Evolutionary conservation across 805 yeast species (phyloP).

Genomic region (Candida takata): DNA sequence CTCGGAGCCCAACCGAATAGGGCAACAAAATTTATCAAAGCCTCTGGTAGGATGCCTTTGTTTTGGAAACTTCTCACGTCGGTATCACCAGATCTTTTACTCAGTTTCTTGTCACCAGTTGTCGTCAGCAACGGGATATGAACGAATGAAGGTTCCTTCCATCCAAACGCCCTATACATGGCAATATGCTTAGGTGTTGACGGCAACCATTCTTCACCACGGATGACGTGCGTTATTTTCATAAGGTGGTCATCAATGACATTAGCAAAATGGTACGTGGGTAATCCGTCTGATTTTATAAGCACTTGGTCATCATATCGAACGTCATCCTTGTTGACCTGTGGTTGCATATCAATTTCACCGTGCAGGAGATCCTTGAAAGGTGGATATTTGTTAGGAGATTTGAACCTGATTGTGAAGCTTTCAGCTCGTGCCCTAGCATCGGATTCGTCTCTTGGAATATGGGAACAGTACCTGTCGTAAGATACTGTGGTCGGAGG

Average conservation of each 20-base stretch:
- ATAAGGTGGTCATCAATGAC: slow-evolving; percentile 92
- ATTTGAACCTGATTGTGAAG: slow-evolving; percentile 63
- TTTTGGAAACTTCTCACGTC: slow-evolving; percentile 54
- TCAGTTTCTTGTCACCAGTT: slow-evolving; percentile 63
- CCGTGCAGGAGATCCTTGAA: slow-evolving; percentile 80
- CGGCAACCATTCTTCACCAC: slow-evolving; percentile 98
- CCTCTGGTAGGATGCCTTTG: slow-evolving; percentile 76
- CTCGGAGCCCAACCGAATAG: slow-evolving; percentile 94
- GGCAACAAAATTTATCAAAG: slow-evolving; percentile 79
- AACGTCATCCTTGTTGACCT: slow-evolving; percentile 57
- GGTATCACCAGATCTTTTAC: slow-evolving; percentile 80
- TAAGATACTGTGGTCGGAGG: slow-evolving; percentile 93
- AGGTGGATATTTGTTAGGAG: slow-evolving; percentile 64
- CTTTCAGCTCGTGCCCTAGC: slow-evolving; percentile 26
- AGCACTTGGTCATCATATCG: slow-evolving; percentile 87
- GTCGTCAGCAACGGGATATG: slow-evolving; percentile 88
- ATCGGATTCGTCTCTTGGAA: slow-evolving; percentile 35
- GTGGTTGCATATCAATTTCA: slow-evolving; percentile 67
- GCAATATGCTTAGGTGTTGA: slow-evolving; percentile 95
- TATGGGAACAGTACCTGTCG: slow-evolving; percentile 69
- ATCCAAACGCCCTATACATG: slow-evolving; percentile 75
- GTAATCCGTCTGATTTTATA: slow-evolving; percentile 88
- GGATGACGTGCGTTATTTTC: slow-evolving; percentile 86
- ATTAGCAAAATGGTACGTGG: slow-evolving; percentile 95
- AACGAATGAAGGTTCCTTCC: slow-evolving; percentile 75